Conservation (phyloP, 2,329 filamentous ascomycete species). For the Xylaria sp. region DNA sequence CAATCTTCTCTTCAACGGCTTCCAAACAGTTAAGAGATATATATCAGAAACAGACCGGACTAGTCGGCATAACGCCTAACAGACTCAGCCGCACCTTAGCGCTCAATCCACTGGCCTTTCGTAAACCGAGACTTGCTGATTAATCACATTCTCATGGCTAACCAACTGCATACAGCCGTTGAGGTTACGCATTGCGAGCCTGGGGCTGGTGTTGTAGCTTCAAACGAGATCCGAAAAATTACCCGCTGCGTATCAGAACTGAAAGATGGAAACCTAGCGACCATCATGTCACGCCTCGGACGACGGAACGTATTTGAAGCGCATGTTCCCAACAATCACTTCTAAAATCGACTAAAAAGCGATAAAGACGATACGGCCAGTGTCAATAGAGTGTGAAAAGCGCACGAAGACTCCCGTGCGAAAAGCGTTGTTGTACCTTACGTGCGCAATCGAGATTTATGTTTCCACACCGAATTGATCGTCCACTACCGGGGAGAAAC, state of each 20-base stretch:
- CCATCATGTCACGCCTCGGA: not conserved
- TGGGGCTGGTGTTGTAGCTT: not conserved
- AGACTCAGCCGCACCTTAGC: slow-evolving; percentile 24
- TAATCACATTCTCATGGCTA: not conserved
- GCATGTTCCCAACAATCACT: not conserved
- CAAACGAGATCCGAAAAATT: not conserved
- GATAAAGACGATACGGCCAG: no score
- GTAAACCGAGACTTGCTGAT: not conserved
- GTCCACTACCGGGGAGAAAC: not conserved
- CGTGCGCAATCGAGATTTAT: not conserved
- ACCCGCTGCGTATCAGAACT: no score
- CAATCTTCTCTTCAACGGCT: not conserved
- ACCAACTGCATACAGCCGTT: not conserved
- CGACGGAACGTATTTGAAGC: not conserved
- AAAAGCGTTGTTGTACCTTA: not conserved
- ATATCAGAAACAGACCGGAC: not conserved
- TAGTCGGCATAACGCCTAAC: not conserved
- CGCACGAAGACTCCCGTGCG: no score
- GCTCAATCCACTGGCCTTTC: slow-evolving; percentile 7
- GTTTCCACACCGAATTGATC: not conserved
- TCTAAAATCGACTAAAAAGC: not conserved
- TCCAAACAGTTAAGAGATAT: not conserved
- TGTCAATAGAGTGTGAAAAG: no score
- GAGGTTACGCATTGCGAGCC: not conserved
- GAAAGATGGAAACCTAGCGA: no score